phyloP scores from a whole-genome alignment of 2,329 filamentous ascomycete species.

The Ophiostoma populinum region DNA sequence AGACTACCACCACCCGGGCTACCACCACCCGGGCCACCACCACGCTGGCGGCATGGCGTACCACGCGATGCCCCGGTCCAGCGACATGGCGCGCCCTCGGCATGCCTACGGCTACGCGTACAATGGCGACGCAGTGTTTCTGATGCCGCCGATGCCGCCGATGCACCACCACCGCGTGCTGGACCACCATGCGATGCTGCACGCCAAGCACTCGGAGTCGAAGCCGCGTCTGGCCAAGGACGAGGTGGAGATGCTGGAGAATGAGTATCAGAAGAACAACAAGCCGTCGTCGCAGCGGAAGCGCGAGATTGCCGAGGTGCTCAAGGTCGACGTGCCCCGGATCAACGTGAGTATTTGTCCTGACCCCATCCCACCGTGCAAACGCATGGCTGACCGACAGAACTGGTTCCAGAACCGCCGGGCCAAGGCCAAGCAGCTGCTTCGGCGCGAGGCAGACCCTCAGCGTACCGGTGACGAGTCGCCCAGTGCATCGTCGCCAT shows the following conservation, averaged over 20 bases:
- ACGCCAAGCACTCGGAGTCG: conserved; percentile 22
- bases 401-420: conserved; percentile 55
- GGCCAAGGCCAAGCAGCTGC: conserved; percentile 47
- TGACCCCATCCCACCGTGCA: neutral
- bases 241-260: conserved; percentile 40
- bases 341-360: conserved; percentile 34
- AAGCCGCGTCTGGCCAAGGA: conserved; percentile 39
- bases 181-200: conserved; percentile 7
- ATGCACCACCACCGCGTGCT: conserved; percentile 13
- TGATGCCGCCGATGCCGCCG: conserved; percentile 5
- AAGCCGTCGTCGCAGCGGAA: conserved; percentile 47
- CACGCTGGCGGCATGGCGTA: no score
- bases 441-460: conserved; percentile 32
- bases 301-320: conserved; percentile 40
- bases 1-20: no score
- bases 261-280: conserved; percentile 44
- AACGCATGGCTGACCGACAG: conserved; percentile 19
- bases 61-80: neutral
- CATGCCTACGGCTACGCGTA: conserved; percentile 8
- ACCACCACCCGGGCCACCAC: no score
- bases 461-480: conserved; percentile 22
- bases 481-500: conserved; percentile 19
- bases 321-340: conserved; percentile 44
- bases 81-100: neutral
- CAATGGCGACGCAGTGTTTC: conserved; percentile 4